Evolutionary conservation across 2,329 filamentous ascomycete species (phyloP).

Genomic region (Exophiala lecanii-corni): DNA sequence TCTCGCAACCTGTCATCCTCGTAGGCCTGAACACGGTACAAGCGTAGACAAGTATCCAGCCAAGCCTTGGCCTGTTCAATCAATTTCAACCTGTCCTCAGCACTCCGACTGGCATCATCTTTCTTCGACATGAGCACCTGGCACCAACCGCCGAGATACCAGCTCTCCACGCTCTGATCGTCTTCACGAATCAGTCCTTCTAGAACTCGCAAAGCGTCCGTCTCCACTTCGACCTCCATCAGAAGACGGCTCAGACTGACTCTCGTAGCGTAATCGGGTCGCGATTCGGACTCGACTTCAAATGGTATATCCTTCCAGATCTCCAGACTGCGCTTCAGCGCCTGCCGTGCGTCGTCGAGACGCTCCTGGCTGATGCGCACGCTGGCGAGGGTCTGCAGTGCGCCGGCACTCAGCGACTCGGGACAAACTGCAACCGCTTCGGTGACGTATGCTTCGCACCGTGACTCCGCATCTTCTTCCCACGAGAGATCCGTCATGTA

Average conservation of each 20-base stretch:
- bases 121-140: conserved; percentile 63
- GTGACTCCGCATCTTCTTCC: conserved; percentile 80
- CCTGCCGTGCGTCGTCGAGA: conserved; percentile 71
- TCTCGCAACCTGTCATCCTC: conserved; percentile 48
- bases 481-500: conserved; percentile 98
- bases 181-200: conserved; percentile 82
- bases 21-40: conserved; percentile 77
- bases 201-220: conserved; percentile 77
- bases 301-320: conserved; percentile 77
- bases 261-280: conserved; percentile 81
- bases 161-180: conserved; percentile 89
- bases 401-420: conserved; percentile 62
- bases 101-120: conserved; percentile 34
- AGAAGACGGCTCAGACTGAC: conserved; percentile 79
- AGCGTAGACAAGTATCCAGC: conserved; percentile 72
- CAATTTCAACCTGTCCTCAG: conserved; percentile 32
- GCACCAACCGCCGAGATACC: conserved; percentile 96
- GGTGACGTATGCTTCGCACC: conserved; percentile 83
- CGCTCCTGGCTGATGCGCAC: conserved; percentile 85
- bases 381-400: conserved; percentile 92
- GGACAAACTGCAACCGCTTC: conserved; percentile 85
- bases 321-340: conserved; percentile 72
- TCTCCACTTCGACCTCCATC: conserved; percentile 84
- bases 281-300: conserved; percentile 56
- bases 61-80: conserved; percentile 60